Evolutionary conservation across 75 land plant genomes (phyloP), one percentile per base, ranked within the genome.

Genomic region (Pinus taeda): DNA sequence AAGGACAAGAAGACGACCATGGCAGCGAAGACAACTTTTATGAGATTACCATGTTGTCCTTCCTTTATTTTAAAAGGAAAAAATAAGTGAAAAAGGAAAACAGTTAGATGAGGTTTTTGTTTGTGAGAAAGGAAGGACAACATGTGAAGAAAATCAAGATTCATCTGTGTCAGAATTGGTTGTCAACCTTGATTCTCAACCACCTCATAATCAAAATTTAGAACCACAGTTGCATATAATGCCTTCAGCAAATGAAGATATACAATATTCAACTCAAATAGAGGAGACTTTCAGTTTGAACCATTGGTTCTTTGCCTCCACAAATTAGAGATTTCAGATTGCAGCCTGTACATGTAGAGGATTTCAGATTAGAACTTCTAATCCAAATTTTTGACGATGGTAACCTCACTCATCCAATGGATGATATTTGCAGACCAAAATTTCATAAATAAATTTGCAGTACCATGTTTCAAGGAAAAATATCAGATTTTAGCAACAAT

Each of bases 101-200:
- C 21, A 39, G n/a, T 67, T 67, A 67, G 39, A 67, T 67, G 71
- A 67, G 71, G 71, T 45, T 67, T 36, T 21, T 18, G 17, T 67
- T 3, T 39, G n/a, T 37, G 71, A 67, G 39, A 67, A 67, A 18
- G 71, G 39, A 39, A 17, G 0, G n/a, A 3, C 21, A 67, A n/a
- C 21, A 37, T 37, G 49, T n/a, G 26, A 0, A 0, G 71, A 13
- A 15, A 67, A 67, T 67, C 5, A 37, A 36, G 71, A 67, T 67
- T 39, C 20, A 39, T 14, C 20, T 20, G 2, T 18, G 2, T 21
- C 71, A 67, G 21, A 3, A 20, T 17, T 20, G n/a, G 2, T 39
- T 37, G 42, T 1, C n/a, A 67, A 33, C 2, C 15, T n/a, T 67
- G 49, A 67, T 67, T 20, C 71, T 3, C 71, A 39, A 45, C 15